Conservation (phyloP, 1,139 yeast genomes). For the Yamadazyma epiphylla region DNA sequence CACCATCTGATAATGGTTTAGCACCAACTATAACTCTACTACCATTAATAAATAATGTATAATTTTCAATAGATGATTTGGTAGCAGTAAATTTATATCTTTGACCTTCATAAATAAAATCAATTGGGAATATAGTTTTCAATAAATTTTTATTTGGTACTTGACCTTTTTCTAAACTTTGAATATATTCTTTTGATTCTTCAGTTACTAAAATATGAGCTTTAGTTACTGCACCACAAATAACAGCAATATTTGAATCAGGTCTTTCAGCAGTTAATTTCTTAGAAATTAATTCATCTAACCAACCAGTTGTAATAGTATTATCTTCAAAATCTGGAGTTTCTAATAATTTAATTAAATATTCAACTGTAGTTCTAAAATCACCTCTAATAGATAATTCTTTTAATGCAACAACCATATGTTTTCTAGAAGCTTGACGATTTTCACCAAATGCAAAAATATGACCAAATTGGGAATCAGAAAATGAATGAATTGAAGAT, state of each 20-base stretch:
- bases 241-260: conserved; percentile 81
- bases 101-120: conserved; percentile 90
- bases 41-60: conserved; percentile 90
- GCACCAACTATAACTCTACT: conserved; percentile 86
- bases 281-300: conserved; percentile 90
- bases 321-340: conserved; percentile 96
- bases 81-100: conserved; percentile 95
- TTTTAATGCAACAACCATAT: conserved; percentile 97
- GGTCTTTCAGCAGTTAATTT: conserved; percentile 97
- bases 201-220: conserved; percentile 81
- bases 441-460: conserved; percentile 98
- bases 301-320: conserved; percentile 98
- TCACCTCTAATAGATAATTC: conserved; percentile 97
- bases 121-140: conserved; percentile 86
- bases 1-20: conserved; percentile 88
- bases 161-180: conserved; percentile 88
- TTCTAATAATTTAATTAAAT: conserved; percentile 87
- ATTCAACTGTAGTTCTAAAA: conserved; percentile 95
- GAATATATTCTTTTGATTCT: conserved; percentile 62
- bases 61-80: conserved; percentile 78
- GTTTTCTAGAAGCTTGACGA: conserved; percentile 95
- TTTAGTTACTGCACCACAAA: conserved; percentile 96
- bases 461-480: conserved; percentile 98
- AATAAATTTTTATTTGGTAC: conserved; percentile 79
- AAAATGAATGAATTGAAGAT: conserved; percentile 95